These are phyloP conservation scores for Dictyostelium brefeldianum DNA, from an alignment of 78 protist species.

Conservation along the genomic window DNA sequence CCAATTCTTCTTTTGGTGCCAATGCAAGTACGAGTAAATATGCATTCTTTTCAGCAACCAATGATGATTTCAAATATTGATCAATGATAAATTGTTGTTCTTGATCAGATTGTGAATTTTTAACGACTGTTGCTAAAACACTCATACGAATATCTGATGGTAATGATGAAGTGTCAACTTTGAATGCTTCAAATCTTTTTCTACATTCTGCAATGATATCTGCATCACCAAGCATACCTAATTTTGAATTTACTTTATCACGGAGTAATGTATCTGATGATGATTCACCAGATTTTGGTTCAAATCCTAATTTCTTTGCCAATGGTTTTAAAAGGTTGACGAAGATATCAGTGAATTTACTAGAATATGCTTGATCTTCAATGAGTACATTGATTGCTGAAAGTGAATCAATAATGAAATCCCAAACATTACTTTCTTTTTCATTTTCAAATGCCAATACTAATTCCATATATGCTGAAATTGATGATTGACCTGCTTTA, in stretches of 20 bases:
- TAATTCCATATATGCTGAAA: constrained; percentile 14
- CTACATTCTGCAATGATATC: constrained; percentile 40
- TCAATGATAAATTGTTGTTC: constrained; percentile 38
- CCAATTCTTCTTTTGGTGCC: neutral
- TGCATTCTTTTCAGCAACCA: constrained; percentile 20
- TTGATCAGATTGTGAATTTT: constrained; percentile 25
- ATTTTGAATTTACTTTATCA: constrained; percentile 18
- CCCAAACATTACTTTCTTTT: constrained; percentile 14
- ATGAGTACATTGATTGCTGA: neutral
- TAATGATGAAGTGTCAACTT: neutral
- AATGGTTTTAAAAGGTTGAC: constrained; percentile 62
- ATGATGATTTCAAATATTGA: constrained; percentile 10
- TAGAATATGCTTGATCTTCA: constrained; percentile 9
- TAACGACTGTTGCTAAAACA: constrained; percentile 29
- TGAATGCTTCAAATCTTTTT: constrained; percentile 41
- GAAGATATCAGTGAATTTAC: constrained; percentile 5
- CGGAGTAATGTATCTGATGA: constrained; percentile 28
- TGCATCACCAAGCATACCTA: constrained; percentile 12
- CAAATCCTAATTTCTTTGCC: constrained; percentile 49
- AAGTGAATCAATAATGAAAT: neutral
- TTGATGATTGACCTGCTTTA: constrained; percentile 12
- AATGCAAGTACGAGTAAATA: neutral
- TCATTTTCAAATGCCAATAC: constrained; percentile 3
- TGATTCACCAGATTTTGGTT: constrained; percentile 39
- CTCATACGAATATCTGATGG: constrained; percentile 34